Conservation (phyloP, 208 protist species). For the Acanthamoeba triangularis region DNA sequence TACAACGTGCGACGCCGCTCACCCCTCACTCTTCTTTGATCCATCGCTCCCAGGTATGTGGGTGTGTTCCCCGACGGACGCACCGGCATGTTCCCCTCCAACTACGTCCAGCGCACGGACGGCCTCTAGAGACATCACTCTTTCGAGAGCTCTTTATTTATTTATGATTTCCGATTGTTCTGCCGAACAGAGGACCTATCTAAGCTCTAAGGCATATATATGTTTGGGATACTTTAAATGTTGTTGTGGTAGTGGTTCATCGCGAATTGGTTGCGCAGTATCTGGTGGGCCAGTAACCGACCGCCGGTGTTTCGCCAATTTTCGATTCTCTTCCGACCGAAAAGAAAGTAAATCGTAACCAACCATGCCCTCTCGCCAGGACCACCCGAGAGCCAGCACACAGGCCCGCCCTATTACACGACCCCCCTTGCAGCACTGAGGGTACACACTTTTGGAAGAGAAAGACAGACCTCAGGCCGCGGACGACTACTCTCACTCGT, state of each 20-base stretch:
- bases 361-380: background rate
- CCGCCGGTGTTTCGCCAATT: background rate
- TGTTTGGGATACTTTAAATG: background rate
- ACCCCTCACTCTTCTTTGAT: background rate
- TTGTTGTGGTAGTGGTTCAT: background rate
- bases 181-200: background rate
- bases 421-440: too few species aligned
- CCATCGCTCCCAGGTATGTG: background rate
- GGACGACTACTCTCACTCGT: too few species aligned
- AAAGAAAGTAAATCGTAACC: background rate
- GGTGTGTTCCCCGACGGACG: slow-evolving; percentile 29
- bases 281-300: background rate
- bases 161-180: background rate
- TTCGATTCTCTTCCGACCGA: slow-evolving; percentile 24
- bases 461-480: too few species aligned
- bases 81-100: slow-evolving; percentile 35
- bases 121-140: background rate
- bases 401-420: too few species aligned
- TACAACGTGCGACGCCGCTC: background rate
- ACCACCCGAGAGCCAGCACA: too few species aligned
- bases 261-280: background rate
- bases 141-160: background rate
- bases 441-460: too few species aligned
- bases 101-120: slow-evolving; percentile 30
- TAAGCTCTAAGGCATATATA: too few species aligned